These are phyloP conservation scores for Fusarium sp. DNA, from an alignment of 2,329 filamentous ascomycete genomes.

Conservation along the genomic window DNA sequence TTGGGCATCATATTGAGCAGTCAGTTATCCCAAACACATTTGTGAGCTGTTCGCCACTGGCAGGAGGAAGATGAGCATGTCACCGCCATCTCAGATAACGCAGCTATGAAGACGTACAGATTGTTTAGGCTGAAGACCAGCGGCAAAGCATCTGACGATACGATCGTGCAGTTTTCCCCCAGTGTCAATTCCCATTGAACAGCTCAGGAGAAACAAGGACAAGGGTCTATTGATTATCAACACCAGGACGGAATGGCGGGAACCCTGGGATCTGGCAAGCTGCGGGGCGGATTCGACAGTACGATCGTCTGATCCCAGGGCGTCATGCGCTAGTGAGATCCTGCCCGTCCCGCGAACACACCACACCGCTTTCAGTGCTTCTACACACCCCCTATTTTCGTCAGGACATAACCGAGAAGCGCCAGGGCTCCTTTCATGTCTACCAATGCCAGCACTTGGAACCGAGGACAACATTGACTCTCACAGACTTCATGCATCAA, in stretches of 20 bases:
- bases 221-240: slow-evolving; percentile 31
- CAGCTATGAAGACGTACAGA: slow-evolving; percentile 1
- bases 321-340: slow-evolving; percentile 48
- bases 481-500: background rate
- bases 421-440: slow-evolving; percentile 1
- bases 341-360: slow-evolving; percentile 50
- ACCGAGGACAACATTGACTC: background rate
- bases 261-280: slow-evolving; percentile 50
- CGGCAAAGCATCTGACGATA: slow-evolving; percentile 30
- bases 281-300: slow-evolving; percentile 46
- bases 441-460: background rate
- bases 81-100: slow-evolving; percentile 8
- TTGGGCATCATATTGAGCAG: slow-evolving; percentile 32
- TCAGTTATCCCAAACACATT: slow-evolving; percentile 35
- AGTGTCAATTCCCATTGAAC: slow-evolving; percentile 10
- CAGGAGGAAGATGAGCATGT: slow-evolving; percentile 11
- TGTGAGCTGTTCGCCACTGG: slow-evolving; percentile 37
- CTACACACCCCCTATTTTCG: slow-evolving; percentile 32
- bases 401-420: slow-evolving; percentile 4
- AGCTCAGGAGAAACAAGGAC: slow-evolving; percentile 40
- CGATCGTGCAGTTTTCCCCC: background rate
- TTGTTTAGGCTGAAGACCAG: slow-evolving; percentile 38
- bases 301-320: slow-evolving; percentile 50
- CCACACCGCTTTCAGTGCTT: slow-evolving; percentile 40
- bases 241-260: slow-evolving; percentile 44